Evolutionary conservation across 306 rosid species (phyloP).

Genomic region (Lablab purpureus): DNA sequence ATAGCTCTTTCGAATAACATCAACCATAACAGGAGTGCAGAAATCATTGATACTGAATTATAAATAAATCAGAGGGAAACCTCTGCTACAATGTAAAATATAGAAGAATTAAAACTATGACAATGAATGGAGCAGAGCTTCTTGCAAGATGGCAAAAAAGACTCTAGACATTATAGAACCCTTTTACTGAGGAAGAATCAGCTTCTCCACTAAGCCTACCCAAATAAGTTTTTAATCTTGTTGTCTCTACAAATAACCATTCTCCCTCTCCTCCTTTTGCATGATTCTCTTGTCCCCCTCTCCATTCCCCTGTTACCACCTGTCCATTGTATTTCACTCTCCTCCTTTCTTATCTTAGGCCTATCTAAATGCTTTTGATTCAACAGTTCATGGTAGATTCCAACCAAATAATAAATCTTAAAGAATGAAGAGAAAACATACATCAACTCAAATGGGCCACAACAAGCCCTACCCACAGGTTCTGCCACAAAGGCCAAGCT

Average conservation of each 20-base stretch:
- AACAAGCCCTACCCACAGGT: neutral
- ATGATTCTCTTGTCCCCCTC: neutral
- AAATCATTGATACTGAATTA: constrained; percentile 1
- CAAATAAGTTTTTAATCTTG: neutral
- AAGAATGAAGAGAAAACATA: neutral
- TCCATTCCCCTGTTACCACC: neutral
- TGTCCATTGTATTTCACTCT: neutral
- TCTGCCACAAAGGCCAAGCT: neutral
- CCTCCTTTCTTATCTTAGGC: neutral
- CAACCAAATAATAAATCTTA: neutral
- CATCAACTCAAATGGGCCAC: neutral
- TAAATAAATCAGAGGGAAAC: neutral
- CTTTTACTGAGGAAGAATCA: neutral
- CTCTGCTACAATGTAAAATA: neutral
- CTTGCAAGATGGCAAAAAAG: neutral
- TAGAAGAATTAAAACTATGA: neutral
- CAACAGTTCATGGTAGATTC: neutral
- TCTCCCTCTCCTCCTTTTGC: neutral
- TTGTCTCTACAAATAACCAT: neutral
- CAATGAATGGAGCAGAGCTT: neutral
- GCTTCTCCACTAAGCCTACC: neutral
- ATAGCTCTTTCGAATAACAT: neutral
- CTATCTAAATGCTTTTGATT: neutral
- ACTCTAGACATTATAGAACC: neutral
- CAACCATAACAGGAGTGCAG: constrained; percentile 5